A percentile compares a stretch with the other conserved stretches of the same genome.
Evolutionary conservation across 208 protist genomes (phyloP).

Genomic region (Blastocrithidia nonstop): DNA sequence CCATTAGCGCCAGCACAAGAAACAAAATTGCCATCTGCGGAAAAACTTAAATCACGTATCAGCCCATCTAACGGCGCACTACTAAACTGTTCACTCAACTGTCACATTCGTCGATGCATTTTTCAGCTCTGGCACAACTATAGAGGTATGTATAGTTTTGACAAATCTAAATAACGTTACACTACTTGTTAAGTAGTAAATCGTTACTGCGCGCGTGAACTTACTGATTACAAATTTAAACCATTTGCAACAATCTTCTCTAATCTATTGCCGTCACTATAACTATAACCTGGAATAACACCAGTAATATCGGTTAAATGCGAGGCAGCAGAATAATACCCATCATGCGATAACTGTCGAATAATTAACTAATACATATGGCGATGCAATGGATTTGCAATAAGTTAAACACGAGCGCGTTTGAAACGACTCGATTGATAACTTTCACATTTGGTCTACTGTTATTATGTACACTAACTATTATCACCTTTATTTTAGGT

Average conservation of each 20-base stretch:
- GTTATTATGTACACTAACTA: neutral
- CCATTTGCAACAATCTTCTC: conserved; percentile 23
- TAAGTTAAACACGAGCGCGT: conserved; percentile 22
- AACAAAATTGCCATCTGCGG: conserved; percentile 47
- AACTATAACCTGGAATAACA: conserved; percentile 27
- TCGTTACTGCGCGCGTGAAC: conserved; percentile 13
- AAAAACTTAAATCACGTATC: conserved; percentile 47
- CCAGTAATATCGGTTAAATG: conserved; percentile 61
- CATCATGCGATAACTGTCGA: conserved; percentile 69
- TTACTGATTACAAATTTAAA: conserved; percentile 22
- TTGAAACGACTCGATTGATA: conserved; percentile 28
- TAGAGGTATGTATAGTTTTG: conserved; percentile 56
- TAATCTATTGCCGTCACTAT: conserved; percentile 28
- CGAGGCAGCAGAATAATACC: conserved; percentile 46
- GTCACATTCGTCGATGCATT: conserved; percentile 26
- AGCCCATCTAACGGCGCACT: conserved; percentile 50
- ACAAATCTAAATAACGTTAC: conserved; percentile 54
- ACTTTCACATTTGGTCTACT: neutral
- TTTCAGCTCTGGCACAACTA: conserved; percentile 29
- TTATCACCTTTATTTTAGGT: neutral
- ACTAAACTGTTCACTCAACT: conserved; percentile 51
- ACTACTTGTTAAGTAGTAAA: conserved; percentile 38
- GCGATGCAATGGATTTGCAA: conserved; percentile 24
- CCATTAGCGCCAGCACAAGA: conserved; percentile 52
- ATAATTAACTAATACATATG: conserved; percentile 68